These are phyloP conservation scores for Agaricales sp. DNA, from an alignment of 1,284 basidiomycete genomes.

Conservation along the genomic window DNA sequence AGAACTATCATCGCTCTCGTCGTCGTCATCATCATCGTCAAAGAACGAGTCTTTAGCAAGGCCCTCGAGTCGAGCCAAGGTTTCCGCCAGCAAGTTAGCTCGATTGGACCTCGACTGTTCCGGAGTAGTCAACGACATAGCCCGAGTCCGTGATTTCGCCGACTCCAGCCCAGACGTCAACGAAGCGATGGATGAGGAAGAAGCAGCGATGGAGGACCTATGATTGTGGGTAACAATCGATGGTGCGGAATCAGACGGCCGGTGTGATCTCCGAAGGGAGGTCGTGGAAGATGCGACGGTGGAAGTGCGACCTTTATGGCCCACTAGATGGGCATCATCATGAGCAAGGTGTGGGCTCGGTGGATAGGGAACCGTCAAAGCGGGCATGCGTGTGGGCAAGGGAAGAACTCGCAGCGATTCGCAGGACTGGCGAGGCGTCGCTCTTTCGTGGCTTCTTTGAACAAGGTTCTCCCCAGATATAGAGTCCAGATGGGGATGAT, in stretches of 20 bases:
- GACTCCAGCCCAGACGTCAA: too few species aligned
- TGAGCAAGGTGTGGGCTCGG: too few species aligned
- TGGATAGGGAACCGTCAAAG: too few species aligned
- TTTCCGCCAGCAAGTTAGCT: background rate
- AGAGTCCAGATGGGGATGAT: too few species aligned
- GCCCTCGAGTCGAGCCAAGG: background rate
- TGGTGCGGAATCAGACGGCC: background rate
- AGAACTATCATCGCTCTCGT: background rate
- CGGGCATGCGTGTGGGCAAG: background rate
- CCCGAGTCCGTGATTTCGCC: background rate
- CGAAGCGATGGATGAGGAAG: too few species aligned
- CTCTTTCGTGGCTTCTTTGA: too few species aligned
- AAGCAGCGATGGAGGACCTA: background rate
- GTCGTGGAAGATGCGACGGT: background rate
- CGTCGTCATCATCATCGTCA: background rate
- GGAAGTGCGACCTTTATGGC: background rate
- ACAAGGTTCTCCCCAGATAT: too few species aligned
- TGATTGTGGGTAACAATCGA: too few species aligned
- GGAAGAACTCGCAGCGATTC: slow-evolving; percentile 1
- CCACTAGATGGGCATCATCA: too few species aligned
- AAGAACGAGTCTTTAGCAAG: background rate
- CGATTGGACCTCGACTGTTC: background rate
- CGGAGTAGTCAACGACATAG: background rate
- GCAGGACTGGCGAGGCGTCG: background rate
- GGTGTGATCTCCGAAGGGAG: background rate